These are phyloP conservation scores for Colletotrichum tropicicola DNA, from an alignment of 2,329 filamentous ascomycete genomes.

Conservation along the genomic window DNA sequence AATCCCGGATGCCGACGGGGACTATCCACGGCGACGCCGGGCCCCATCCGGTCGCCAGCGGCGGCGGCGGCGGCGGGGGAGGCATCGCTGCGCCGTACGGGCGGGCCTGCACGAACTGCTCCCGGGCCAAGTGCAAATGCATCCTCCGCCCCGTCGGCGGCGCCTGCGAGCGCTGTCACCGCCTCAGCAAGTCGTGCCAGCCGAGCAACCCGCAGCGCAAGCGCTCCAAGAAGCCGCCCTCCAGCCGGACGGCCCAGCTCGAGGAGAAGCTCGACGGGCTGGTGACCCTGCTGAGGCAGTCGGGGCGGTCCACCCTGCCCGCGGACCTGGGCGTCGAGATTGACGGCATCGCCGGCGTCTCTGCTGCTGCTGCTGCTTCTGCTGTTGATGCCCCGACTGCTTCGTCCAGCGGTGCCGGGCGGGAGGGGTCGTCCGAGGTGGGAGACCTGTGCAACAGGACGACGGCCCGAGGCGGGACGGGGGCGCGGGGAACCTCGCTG, in stretches of 20 bases:
- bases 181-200: conserved; percentile 49
- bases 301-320: conserved; percentile 6
- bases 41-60: conserved; percentile 1
- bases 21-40: conserved; percentile 8
- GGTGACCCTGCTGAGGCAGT: conserved; percentile 36
- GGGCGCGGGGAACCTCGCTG: neutral
- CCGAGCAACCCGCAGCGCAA: conserved; percentile 46
- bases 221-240: conserved; percentile 32
- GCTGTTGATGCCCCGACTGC: too few species aligned
- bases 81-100: conserved; percentile 47
- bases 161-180: conserved; percentile 50
- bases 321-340: neutral
- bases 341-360: neutral
- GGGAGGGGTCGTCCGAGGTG: neutral
- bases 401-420: neutral
- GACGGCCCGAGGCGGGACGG: neutral
- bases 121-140: conserved; percentile 55
- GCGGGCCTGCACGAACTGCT: conserved; percentile 50
- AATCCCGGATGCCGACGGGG: conserved; percentile 27
- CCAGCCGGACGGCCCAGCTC: conserved; percentile 32
- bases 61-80: conserved; percentile 5
- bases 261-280: conserved; percentile 41
- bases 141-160: conserved; percentile 41
- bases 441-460: neutral
- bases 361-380: neutral